Evolutionary conservation across 2,329 filamentous ascomycete species (phyloP).

Genomic region (Monosporascus sp.): DNA sequence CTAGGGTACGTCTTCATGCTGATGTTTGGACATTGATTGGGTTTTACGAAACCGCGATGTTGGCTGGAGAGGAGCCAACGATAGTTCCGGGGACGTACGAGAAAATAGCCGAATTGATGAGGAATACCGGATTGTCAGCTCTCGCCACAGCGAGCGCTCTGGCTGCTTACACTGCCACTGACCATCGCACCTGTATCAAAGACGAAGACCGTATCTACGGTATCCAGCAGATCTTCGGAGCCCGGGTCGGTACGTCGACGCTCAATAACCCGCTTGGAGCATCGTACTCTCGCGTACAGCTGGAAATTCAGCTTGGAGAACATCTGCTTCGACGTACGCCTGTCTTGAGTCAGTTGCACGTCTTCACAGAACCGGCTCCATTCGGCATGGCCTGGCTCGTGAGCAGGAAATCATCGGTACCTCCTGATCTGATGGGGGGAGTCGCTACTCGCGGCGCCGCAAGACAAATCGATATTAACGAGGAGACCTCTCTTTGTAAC

Average conservation of each 20-base stretch:
- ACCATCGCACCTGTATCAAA: not conserved
- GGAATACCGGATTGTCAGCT: not conserved
- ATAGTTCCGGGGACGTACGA: not conserved
- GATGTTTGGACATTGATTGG: not conserved
- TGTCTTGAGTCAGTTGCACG: not conserved
- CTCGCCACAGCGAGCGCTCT: not conserved
- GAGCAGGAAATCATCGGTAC: not conserved
- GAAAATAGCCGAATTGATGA: not conserved
- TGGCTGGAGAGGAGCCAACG: not conserved
- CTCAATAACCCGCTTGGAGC: not conserved
- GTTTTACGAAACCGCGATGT: not conserved
- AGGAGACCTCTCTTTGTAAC: not conserved
- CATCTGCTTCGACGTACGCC: not conserved
- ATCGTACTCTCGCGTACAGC: not conserved
- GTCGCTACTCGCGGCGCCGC: not conserved
- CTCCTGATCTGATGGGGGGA: not conserved
- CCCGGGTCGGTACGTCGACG: not conserved
- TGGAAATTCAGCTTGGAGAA: not conserved
- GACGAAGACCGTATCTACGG: not conserved
- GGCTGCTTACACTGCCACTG: not conserved
- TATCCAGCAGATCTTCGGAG: not conserved
- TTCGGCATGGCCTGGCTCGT: not conserved
- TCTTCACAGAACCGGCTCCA: not conserved
- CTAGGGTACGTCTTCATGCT: not conserved
- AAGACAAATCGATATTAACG: not conserved